Evolutionary conservation across 2,329 filamentous ascomycete genomes (phyloP).

Genomic region (Hypoxylon rubiginosum): DNA sequence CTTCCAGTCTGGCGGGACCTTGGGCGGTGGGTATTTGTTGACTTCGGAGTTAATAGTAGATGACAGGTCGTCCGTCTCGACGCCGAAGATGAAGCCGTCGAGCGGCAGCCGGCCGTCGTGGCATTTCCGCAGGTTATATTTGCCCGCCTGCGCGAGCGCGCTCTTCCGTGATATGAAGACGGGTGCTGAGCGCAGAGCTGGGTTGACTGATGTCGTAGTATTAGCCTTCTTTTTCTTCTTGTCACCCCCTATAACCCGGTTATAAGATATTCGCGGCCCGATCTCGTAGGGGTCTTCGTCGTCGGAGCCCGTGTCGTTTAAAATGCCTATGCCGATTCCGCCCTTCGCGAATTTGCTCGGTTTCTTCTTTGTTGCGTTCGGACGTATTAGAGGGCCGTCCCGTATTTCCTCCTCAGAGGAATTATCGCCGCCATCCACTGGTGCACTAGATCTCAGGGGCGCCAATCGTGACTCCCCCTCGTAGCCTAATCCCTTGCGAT

Average conservation of each 20-base stretch:
- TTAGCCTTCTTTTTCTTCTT: slow-evolving; percentile 76
- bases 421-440: slow-evolving; percentile 49
- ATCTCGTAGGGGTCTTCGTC: slow-evolving; percentile 96
- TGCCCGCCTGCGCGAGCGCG: slow-evolving; percentile 53
- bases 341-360: slow-evolving; percentile 61
- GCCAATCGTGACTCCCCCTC: slow-evolving; percentile 69
- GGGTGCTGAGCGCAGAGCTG: slow-evolving; percentile 74
- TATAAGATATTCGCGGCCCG: slow-evolving; percentile 91
- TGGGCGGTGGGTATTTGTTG: slow-evolving; percentile 72
- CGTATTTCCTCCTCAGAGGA: slow-evolving; percentile 61
- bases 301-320: slow-evolving; percentile 95
- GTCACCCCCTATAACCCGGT: slow-evolving; percentile 81
- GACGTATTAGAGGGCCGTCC: slow-evolving; percentile 54
- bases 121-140: slow-evolving; percentile 75
- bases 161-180: slow-evolving; percentile 80
- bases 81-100: slow-evolving; percentile 82
- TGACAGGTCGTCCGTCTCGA: slow-evolving; percentile 61
- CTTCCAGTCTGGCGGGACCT: slow-evolving; percentile 81
- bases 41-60: slow-evolving; percentile 58
- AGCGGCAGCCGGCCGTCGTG: slow-evolving; percentile 86
- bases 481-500: slow-evolving; percentile 79
- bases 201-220: slow-evolving; percentile 69
- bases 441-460: slow-evolving; percentile 48
- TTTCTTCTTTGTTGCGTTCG: slow-evolving; percentile 44
- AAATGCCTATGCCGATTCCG: slow-evolving; percentile 86